Base-by-base conservation (phyloP, 257 asterid species). In the Rubia yunnanensis region DNA sequence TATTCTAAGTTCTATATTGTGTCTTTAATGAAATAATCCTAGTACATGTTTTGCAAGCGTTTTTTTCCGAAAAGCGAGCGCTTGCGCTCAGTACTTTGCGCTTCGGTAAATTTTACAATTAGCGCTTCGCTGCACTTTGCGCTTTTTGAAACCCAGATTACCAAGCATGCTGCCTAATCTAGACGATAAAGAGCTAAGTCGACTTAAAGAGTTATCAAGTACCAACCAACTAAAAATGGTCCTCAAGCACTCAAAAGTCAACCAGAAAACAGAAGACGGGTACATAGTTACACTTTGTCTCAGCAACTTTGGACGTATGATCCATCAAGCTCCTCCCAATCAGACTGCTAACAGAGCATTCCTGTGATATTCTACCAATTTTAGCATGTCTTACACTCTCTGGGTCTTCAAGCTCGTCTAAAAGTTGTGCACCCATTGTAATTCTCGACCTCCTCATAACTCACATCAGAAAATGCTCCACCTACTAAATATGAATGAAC, bases 281-380 rank as follows among this genome's bases (percentile, higher is more conserved):
- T 76, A 71, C 72, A 79, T 73, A 74, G 36, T 76, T 87, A 68
- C 31, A 20, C 64, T 73, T 79, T 53, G 35, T 32, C 49, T 67
- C 81, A 63, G 81, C 61, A 56, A 76, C 66, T 81, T 74, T 85
- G 55, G 69, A 71, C 41, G 76, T 80, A 72, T 77, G 75, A 72
- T 83, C 87, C 39, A 70, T 59, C 49, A 82, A 53, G 38, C 73
- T 79, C 79, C 84, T 83, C 64, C 89, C 96, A 0, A 87, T 77
- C 73, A 72, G 61, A 64, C 86, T 79, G 70, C 87, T 71, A 60
- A 86, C 82, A 5, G 94, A 85, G 82, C 97, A 83, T 82, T 92
- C 95, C 80, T 82, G 88, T 55, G 95, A 88, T 65, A 86, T 80
- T 83, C 95, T 84, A 80, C 97, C 97, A 69, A 92, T 94, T 82